Evolutionary conservation across 805 yeast species (phyloP), one percentile per base, ranked within the genome.

Genomic region (Ogataea chonburiensis): DNA sequence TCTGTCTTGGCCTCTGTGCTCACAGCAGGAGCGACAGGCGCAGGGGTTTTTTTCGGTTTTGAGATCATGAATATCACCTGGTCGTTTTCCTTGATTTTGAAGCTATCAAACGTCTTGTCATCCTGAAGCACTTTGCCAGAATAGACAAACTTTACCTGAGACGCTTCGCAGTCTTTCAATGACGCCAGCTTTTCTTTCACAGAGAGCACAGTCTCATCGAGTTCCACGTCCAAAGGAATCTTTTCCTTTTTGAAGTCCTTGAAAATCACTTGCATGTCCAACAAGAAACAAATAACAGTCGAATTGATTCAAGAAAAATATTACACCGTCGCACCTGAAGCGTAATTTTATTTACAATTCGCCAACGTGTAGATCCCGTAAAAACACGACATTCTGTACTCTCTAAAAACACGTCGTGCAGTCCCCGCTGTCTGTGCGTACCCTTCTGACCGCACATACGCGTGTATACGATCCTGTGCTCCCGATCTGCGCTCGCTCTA

Each of bases 181-280:
- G 68, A 64, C 1, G 88, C 93, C 34, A 93, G 69, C 50, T 77
- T 76, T 51, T 77, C 80, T 63, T 89, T 91, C 13, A 80, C 80
- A n/a, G 77, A 68, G 10, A 71, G 57, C 21, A 81, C 91, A 2
- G 86, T 72, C 33, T 79, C 86, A 10, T 73, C 43, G 7, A 73
- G 70, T 42, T 83, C 94, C 40, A 87, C 74, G 17, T 86, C 96
- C 41, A 93, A 55, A 18, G 87, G 75, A 60, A 89, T 77, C 58
- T 80, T 84, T 58, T 86, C 88, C 67, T 91, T 93, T 67, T 93
- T 89, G 67, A 93, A 85, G 64, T 93, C 96, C 61, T 89, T 88
- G 61, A 93, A 79, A 34, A 81, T 72, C 47, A 88, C 67, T 64
- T 82, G 81, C 96, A 87, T 88, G 44, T 34, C 19, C 24, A 16